Conservation (phyloP, 176 grass and related monocot genomes). For the Bromus sterilis region DNA sequence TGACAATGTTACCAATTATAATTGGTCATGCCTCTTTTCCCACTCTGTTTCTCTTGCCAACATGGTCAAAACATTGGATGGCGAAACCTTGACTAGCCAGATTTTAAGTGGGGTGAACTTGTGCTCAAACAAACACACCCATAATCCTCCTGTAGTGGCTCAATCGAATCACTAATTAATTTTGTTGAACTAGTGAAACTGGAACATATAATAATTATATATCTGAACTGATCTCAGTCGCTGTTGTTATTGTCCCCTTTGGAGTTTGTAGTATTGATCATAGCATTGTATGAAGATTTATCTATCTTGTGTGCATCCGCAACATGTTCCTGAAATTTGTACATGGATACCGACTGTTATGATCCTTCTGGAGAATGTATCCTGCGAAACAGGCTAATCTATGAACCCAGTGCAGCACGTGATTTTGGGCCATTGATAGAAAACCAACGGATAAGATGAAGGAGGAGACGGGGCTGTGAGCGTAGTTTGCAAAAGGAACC, state of each 20-base stretch:
- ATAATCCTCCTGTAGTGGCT: neutral
- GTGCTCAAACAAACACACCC: neutral
- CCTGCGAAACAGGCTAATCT: too few species aligned
- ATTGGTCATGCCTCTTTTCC: constrained; percentile 1
- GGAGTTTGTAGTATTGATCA: neutral
- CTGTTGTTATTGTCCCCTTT: neutral
- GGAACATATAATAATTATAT: neutral
- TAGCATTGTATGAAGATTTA: constrained; percentile 7
- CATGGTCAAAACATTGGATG: neutral
- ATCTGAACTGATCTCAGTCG: neutral
- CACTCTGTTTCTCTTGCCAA: neutral
- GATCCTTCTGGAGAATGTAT: too few species aligned
- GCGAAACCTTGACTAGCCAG: neutral
- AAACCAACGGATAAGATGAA: too few species aligned
- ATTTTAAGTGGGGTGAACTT: neutral
- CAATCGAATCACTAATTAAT: neutral
- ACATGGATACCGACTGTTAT: neutral
- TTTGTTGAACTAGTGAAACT: neutral
- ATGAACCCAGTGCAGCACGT: too few species aligned
- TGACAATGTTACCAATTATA: neutral
- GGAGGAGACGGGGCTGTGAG: too few species aligned
- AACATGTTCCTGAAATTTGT: neutral
- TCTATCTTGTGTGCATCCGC: neutral
- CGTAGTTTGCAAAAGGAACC: too few species aligned
- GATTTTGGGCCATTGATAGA: too few species aligned